Evolutionary conservation across 1,284 basidiomycete genomes (phyloP).

Genomic region (Trametes polyzona): DNA sequence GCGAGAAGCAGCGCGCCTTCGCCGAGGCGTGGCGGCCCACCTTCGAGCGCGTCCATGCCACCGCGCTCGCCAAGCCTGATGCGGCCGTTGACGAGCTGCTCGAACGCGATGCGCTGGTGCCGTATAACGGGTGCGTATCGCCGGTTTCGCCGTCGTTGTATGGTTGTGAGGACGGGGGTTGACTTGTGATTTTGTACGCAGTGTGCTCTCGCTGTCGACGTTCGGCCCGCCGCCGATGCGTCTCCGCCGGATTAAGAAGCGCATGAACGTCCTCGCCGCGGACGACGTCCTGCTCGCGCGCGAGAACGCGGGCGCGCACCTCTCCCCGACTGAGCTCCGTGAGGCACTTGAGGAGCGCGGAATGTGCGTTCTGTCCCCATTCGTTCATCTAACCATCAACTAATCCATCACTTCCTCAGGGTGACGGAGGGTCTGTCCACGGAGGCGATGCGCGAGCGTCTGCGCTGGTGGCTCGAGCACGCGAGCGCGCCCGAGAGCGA

Average conservation of each 20-base stretch:
- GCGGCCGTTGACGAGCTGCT: slow-evolving; percentile 27
- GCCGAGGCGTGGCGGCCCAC: slow-evolving; percentile 39
- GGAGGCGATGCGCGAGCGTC: slow-evolving; percentile 48
- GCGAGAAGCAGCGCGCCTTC: slow-evolving; percentile 49
- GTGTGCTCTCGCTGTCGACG: slow-evolving; percentile 61
- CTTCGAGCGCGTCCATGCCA: slow-evolving; percentile 35
- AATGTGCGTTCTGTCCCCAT: slow-evolving; percentile 55
- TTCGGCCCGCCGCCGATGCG: slow-evolving; percentile 57
- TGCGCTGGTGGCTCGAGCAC: slow-evolving; percentile 66
- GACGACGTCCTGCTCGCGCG: slow-evolving; percentile 64
- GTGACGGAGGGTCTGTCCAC: slow-evolving; percentile 42
- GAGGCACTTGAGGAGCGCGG: slow-evolving; percentile 74
- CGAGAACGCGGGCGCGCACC: slow-evolving; percentile 48
- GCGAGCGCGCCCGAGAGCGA: slow-evolving; percentile 33
- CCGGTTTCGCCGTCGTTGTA: background rate
- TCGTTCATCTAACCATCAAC: background rate
- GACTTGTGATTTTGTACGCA: slow-evolving; percentile 32
- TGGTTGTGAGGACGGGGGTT: slow-evolving; percentile 8
- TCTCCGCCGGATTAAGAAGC: slow-evolving; percentile 57
- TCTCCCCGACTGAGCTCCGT: slow-evolving; percentile 57
- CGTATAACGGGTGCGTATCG: slow-evolving; percentile 38
- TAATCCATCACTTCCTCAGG: slow-evolving; percentile 30
- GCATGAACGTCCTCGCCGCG: slow-evolving; percentile 53
- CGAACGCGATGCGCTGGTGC: slow-evolving; percentile 24
- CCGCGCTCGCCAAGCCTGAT: slow-evolving; percentile 40